These are phyloP conservation scores for Pseudogymnoascus sp. DNA, from an alignment of 2,329 filamentous ascomycete genomes.

Conservation along the genomic window DNA sequence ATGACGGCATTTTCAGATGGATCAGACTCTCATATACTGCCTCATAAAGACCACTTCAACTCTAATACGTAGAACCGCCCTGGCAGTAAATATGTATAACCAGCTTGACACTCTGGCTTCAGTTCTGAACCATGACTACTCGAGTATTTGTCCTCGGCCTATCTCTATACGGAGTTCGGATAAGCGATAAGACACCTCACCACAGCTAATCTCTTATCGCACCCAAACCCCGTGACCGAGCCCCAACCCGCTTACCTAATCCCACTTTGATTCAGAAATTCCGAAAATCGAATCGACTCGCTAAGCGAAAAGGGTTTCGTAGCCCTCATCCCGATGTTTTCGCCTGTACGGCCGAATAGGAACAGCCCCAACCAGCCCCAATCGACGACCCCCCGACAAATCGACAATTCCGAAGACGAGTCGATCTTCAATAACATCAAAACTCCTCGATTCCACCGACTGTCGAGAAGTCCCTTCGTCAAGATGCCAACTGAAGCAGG, in stretches of 20 bases:
- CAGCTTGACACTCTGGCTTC: not conserved
- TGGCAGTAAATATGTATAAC: not conserved
- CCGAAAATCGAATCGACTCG: not conserved
- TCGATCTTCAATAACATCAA: slow-evolving; percentile 8
- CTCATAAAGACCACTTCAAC: not conserved
- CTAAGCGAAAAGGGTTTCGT: slow-evolving; percentile 8
- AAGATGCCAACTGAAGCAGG: slow-evolving; percentile 85
- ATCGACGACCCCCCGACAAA: slow-evolving; percentile 6
- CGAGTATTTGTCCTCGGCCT: not conserved
- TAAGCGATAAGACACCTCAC: not conserved
- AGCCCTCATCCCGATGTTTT: not conserved
- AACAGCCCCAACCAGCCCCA: slow-evolving; percentile 4
- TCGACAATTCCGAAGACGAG: slow-evolving; percentile 8
- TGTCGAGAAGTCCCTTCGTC: slow-evolving; percentile 47
- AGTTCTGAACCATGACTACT: not conserved
- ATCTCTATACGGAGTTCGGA: not conserved
- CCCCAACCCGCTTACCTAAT: not conserved
- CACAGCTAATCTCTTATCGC: not conserved
- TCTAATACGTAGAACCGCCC: not conserved
- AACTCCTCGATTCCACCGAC: slow-evolving; percentile 35
- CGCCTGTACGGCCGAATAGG: slow-evolving; percentile 7
- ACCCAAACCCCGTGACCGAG: not conserved
- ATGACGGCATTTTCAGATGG: not conserved
- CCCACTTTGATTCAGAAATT: not conserved
- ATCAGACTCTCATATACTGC: not conserved